Base-by-base conservation (phyloP, 176 grass and related monocot genomes). In the Ensete glaucum region DNA sequence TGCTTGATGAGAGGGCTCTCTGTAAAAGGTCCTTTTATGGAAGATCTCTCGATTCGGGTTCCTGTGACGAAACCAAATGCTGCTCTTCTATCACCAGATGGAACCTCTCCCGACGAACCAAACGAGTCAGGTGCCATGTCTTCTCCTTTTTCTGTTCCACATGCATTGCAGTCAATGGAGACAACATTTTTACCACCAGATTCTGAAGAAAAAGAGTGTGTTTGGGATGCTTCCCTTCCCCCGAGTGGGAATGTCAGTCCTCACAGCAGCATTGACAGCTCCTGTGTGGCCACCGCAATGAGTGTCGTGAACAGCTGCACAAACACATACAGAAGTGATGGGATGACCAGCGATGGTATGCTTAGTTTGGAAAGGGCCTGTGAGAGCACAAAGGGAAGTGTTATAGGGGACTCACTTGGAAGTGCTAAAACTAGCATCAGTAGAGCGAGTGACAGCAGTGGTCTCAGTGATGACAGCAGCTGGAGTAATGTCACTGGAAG, bases 361-460 rank as follows among this genome's bases (percentile, higher is more conserved):
- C 62, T 82, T 79, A 75, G 56, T 25, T 73, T 65, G n/a, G 81
- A 86, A 80, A 92, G 84, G 59, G 83, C 67, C 22, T 86, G 55
- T 26, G 81, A 69, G 60, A 89, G 84, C 77, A 76, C 83, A n/a
- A 92, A 92, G 68, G 81, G 81, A 29, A 81, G 78, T 10, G 48
- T 86, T 34, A 84, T 67, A 84, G 93, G 84, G 0, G 88, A 97
- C 26, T 90, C 78, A 13, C 74, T 90, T 13, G 93, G 90, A 77
- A 97, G 93, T 81, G 84, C 85, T 23, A 93, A 97, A 77, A 93
- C 88, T 52, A 97, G 93, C 82, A 89, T 97, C 73, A 97, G 93
- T 76, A 77, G 93, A 73, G 85, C 90, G 64, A 97, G 93, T 9
- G 84, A 97, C 76, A 93, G 93, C 80, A 97, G 93, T 52, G 88